Conservation (phyloP, 345 rosid species). For the Eucalyptus pauciflora region DNA sequence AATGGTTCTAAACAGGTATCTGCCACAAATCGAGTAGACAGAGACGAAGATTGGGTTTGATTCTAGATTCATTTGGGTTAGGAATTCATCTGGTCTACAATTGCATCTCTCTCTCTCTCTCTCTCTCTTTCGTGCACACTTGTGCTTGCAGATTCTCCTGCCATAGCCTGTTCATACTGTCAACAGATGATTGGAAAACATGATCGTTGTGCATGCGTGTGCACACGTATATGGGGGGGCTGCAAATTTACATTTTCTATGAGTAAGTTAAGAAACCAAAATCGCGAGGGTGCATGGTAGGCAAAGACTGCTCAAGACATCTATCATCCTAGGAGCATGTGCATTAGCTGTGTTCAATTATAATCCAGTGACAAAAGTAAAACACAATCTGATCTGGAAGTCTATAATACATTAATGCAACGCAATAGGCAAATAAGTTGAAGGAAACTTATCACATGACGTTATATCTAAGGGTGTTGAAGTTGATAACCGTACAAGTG, state of each 20-base stretch:
- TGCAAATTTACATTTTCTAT: not conserved
- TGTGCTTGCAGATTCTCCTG: not conserved
- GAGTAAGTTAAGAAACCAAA: not conserved
- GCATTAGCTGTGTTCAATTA: not conserved
- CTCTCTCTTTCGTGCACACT: rapidly evolving
- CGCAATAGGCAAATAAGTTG: not conserved
- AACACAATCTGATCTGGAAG: not conserved
- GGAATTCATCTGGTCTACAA: not conserved
- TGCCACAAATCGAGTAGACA: not conserved
- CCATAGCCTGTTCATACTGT: not conserved
- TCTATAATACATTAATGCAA: not conserved
- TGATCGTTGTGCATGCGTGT: not conserved
- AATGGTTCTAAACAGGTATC: not conserved
- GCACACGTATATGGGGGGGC: not conserved
- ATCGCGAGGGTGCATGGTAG: not conserved
- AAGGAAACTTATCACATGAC: not conserved
- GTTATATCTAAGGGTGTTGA: not conserved
- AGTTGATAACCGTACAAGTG: slow-evolving; percentile 43
- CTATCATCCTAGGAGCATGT: not conserved
- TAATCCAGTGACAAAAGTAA: not conserved
- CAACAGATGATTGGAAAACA: not conserved
- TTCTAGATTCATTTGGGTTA: not conserved
- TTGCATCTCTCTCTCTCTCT: not conserved
- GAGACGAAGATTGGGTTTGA: not conserved
- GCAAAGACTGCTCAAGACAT: not conserved